Conservation (phyloP, 2,329 filamentous ascomycete species). For the Allantophomopsis lycopodina region DNA sequence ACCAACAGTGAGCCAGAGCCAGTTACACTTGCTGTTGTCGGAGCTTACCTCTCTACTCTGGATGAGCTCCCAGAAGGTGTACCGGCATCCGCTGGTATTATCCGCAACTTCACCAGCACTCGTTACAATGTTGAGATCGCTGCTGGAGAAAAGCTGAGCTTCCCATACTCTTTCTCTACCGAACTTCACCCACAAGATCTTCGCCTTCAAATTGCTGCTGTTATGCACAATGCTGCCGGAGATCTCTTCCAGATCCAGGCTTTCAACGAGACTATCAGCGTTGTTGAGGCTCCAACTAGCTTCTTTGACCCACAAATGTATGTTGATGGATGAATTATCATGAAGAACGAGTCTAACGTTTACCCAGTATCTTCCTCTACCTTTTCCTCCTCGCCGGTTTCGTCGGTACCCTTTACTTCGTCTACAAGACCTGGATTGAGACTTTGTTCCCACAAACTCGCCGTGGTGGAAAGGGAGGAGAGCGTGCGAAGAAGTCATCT, state of each 20-base stretch:
- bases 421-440: slow-evolving; percentile 97
- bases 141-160: slow-evolving; percentile 59
- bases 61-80: slow-evolving; percentile 34
- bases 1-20: slow-evolving; percentile 70
- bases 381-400: slow-evolving; percentile 73
- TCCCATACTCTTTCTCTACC: slow-evolving; percentile 75
- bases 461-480: slow-evolving; percentile 23
- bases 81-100: slow-evolving; percentile 36
- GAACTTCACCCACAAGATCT: slow-evolving; percentile 92
- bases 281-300: slow-evolving; percentile 84
- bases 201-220: slow-evolving; percentile 59
- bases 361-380: slow-evolving; percentile 84
- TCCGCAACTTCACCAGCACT: slow-evolving; percentile 75
- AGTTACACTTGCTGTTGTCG: slow-evolving; percentile 63
- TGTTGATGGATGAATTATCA: slow-evolving; percentile 19
- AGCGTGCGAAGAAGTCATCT: slow-evolving; percentile 39
- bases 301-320: slow-evolving; percentile 95
- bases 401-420: slow-evolving; percentile 76
- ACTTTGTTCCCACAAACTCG: slow-evolving; percentile 89
- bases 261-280: slow-evolving; percentile 69
- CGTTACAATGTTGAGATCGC: slow-evolving; percentile 63
- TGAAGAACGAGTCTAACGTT: slow-evolving; percentile 4
- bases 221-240: slow-evolving; percentile 55
- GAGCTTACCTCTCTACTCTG: slow-evolving; percentile 55
- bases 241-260: slow-evolving; percentile 63